Evolutionary conservation across 2,329 filamentous ascomycete species (phyloP), one percentile per base, ranked within the genome.

Genomic region (Phoma sp.): DNA sequence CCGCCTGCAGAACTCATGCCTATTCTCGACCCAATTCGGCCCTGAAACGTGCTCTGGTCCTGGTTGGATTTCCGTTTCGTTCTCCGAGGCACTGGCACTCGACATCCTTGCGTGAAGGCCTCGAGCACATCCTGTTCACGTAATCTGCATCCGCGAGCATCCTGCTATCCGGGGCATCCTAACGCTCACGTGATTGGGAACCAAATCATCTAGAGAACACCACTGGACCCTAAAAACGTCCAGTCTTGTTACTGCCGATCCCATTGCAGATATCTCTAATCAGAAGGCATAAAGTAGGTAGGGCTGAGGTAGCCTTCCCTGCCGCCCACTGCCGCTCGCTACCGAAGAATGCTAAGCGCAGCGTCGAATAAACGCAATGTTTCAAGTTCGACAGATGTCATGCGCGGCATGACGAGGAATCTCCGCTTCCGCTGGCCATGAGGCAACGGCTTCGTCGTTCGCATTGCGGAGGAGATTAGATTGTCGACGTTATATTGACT

Each of bases 11-110:
- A 63, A 60, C 60, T 42, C 55, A 29, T 59, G 62, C 61, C 55
- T 65, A 66, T 57, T 48, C 42, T 49, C 37, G 34, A 47, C 53
- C 50, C 42, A 30, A 34, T 34, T 36, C 28, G 36, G 42, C 48
- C 37, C 51, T 56, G 63, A 70, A 68, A 70, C 66, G 55, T 50
- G 56, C 64, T 60, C 60, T 38, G 28, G 29, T 50, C 57, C 39
- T 65, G 38, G 55, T 62, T 63, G 60, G 62, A 52, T 49, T 59
- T 47, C 53, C 57, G 62, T 64, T 69, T 65, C 51, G 36, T 21
- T 58, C 47, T 57, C 59, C 59, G 47, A 49, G 38, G 33, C 46
- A 17, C 47, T 46, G 56, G 59, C 43, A 37, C 28, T 33, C 34
- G 29, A 39, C 15, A 14, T 15, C 49, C 42, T 46, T 39, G 42